A percentile compares a stretch with the other conserved stretches of the same genome.
phyloP scores from a whole-genome alignment of 163 green algal species.

The Trebouxia gelatinosa region DNA sequence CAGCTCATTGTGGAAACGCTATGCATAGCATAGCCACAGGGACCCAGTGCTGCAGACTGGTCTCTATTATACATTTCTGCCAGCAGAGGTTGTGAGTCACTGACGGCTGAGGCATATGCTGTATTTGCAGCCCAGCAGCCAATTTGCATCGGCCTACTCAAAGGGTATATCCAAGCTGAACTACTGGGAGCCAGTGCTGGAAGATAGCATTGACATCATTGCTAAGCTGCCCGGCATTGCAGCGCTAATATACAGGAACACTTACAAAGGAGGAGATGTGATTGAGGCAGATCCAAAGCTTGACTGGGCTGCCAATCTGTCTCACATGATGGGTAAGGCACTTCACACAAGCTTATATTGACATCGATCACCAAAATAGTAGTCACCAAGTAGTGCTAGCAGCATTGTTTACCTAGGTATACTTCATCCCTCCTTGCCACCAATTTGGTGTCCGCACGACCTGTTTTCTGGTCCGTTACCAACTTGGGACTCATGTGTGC shows the following conservation, averaged over 20 bases:
- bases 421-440: neutral
- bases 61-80: too few species aligned
- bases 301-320: slow-evolving; percentile 95
- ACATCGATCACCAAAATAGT: too few species aligned
- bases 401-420: neutral
- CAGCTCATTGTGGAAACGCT: too few species aligned
- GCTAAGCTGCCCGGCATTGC: slow-evolving; percentile 89
- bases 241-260: slow-evolving; percentile 78
- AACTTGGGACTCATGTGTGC: too few species aligned
- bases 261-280: slow-evolving; percentile 75
- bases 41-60: too few species aligned
- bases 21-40: too few species aligned
- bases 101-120: too few species aligned
- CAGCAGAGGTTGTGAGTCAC: too few species aligned
- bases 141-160: slow-evolving; percentile 87
- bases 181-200: slow-evolving; percentile 91
- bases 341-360: too few species aligned
- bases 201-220: slow-evolving; percentile 95
- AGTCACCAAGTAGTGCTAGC: too few species aligned
- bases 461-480: neutral
- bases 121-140: slow-evolving; percentile 70
- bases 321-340: slow-evolving; percentile 91
- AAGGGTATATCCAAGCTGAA: slow-evolving; percentile 88
- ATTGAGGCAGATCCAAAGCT: slow-evolving; percentile 72
- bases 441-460: neutral